These are phyloP conservation scores for Candida nitratophila DNA, from an alignment of 805 yeast species.

Conservation along the genomic window DNA sequence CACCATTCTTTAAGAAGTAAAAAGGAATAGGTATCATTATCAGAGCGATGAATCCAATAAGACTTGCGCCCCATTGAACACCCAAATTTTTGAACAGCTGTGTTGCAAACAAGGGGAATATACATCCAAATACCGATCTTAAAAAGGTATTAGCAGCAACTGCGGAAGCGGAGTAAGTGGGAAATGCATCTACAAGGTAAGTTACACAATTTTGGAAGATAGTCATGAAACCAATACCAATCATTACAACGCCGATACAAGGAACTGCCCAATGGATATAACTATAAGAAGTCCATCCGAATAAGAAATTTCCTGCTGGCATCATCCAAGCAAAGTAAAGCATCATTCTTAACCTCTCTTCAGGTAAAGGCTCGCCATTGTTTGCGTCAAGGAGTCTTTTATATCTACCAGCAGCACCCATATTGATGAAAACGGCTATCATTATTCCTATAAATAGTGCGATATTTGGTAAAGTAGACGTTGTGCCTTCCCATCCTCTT, in stretches of 20 bases:
- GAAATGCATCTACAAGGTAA: slow-evolving; percentile 66
- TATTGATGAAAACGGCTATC: slow-evolving; percentile 26
- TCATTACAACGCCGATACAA: slow-evolving; percentile 48
- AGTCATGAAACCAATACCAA: slow-evolving; percentile 52
- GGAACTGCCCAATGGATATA: slow-evolving; percentile 49
- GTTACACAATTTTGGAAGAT: slow-evolving; percentile 64
- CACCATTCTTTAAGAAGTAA: slow-evolving; percentile 50
- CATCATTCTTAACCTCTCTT: slow-evolving; percentile 51
- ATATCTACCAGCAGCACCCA: slow-evolving; percentile 18
- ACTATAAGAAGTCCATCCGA: slow-evolving; percentile 53
- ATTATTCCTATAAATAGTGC: slow-evolving; percentile 32
- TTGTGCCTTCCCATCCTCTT: slow-evolving; percentile 26
- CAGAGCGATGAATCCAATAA: slow-evolving; percentile 51
- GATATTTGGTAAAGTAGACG: slow-evolving; percentile 27
- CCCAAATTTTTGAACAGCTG: slow-evolving; percentile 48
- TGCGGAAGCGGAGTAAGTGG: slow-evolving; percentile 61
- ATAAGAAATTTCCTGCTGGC: slow-evolving; percentile 55
- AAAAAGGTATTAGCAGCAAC: slow-evolving; percentile 63
- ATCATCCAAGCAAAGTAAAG: slow-evolving; percentile 44
- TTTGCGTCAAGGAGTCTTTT: slow-evolving; percentile 12
- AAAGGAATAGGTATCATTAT: slow-evolving; percentile 60
- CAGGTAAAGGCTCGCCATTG: slow-evolving; percentile 48
- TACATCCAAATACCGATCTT: slow-evolving; percentile 61
- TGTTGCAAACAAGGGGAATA: slow-evolving; percentile 60
- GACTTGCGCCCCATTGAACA: slow-evolving; percentile 66